phyloP scores from a whole-genome alignment of 192 early-diverging fungal species.

The Gamsiella multidivaricata region DNA sequence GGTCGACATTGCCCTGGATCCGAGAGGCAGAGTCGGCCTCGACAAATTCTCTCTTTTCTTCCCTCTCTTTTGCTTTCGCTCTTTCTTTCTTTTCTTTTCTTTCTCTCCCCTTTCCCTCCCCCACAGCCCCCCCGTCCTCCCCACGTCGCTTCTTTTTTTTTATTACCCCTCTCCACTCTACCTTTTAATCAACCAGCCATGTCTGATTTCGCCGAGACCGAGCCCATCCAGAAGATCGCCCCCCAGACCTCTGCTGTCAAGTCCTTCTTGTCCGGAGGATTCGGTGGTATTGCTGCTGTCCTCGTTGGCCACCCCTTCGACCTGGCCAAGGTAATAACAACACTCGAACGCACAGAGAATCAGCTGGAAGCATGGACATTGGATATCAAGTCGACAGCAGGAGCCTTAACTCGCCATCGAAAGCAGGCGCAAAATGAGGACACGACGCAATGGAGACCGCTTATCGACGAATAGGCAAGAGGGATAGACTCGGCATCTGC shows the following conservation, averaged over 20 bases:
- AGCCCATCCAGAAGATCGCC: slow-evolving; percentile 24
- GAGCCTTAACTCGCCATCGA: too few relatives aligned
- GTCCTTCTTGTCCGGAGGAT: slow-evolving; percentile 94
- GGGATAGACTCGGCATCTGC: too few relatives aligned
- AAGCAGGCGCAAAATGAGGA: too few relatives aligned
- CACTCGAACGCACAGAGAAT: not conserved
- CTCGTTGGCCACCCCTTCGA: slow-evolving; percentile 82
- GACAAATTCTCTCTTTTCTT: not conserved
- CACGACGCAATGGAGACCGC: too few relatives aligned
- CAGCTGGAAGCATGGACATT: not conserved
- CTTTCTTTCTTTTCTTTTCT: slow-evolving; percentile 9
- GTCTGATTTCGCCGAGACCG: slow-evolving; percentile 32
- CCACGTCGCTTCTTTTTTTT: not conserved
- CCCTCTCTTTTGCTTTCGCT: too few relatives aligned
- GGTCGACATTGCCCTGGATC: slow-evolving; percentile 5
- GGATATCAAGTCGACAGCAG: too few relatives aligned
- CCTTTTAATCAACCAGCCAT: slow-evolving; percentile 17
- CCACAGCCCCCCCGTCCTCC: not conserved
- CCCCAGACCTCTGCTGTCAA: slow-evolving; percentile 69
- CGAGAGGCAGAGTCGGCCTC: not conserved
- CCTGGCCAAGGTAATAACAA: slow-evolving; percentile 77
- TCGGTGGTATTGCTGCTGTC: slow-evolving; percentile 68
- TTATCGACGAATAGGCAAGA: too few relatives aligned
- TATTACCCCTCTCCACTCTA: slow-evolving; percentile 9
- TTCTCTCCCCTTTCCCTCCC: slow-evolving; percentile 3